phyloP scores from a whole-genome alignment of 2,329 filamentous ascomycete species.

The Tolypocladium capitatum region DNA sequence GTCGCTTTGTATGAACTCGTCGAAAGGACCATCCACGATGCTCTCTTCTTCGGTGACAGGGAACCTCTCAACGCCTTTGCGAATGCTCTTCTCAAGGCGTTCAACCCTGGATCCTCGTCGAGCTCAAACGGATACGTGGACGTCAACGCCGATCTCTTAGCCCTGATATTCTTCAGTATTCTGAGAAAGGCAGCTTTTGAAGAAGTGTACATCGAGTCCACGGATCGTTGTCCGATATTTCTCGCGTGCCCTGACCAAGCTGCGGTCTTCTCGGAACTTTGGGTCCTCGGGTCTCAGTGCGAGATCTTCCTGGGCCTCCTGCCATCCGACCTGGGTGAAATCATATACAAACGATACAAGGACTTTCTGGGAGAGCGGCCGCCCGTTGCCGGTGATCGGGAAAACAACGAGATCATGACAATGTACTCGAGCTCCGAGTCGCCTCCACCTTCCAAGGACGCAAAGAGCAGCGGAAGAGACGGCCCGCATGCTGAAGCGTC shows the following conservation, averaged over 20 bases:
- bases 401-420: constrained; percentile 18
- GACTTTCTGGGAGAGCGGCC: constrained; percentile 13
- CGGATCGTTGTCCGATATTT: constrained; percentile 47
- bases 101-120: constrained; percentile 9
- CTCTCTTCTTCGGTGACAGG: constrained; percentile 16
- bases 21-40: constrained; percentile 12
- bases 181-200: constrained; percentile 43
- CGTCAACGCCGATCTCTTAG: constrained; percentile 38
- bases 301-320: constrained; percentile 47
- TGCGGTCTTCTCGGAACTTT: constrained; percentile 49
- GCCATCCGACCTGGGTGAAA: constrained; percentile 32
- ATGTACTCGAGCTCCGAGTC: constrained; percentile 18
- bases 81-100: constrained; percentile 20
- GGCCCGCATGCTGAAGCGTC: not conserved
- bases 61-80: constrained; percentile 22
- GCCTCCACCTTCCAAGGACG: not conserved
- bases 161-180: constrained; percentile 43
- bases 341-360: constrained; percentile 20
- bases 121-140: constrained; percentile 20
- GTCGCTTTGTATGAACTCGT: constrained; percentile 12
- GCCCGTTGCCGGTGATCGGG: constrained; percentile 11
- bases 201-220: constrained; percentile 49
- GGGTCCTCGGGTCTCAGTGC: constrained; percentile 49
- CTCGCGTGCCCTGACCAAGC: constrained; percentile 49
- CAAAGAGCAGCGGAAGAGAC: not conserved